A percentile compares a stretch with the other conserved stretches of the same genome.
phyloP scores from a whole-genome alignment of 1,139 yeast genomes.

The Schwanniomyces etchellsii region DNA sequence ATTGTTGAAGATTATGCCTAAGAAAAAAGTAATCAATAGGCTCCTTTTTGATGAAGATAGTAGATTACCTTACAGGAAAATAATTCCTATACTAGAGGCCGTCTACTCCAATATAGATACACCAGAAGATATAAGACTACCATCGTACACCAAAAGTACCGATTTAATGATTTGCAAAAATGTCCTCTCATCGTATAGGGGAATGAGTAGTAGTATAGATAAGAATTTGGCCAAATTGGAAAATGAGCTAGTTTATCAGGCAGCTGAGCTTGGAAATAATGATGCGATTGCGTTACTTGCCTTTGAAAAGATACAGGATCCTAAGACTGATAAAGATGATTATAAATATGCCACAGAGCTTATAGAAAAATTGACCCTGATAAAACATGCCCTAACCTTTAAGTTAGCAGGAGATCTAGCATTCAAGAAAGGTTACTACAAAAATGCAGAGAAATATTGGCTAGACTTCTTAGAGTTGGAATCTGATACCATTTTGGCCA shows the following conservation, averaged over 20 bases:
- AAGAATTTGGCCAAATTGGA: conserved; percentile 55
- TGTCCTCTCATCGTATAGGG: conserved; percentile 58
- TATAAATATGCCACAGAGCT: conserved; percentile 56
- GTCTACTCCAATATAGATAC: conserved; percentile 42
- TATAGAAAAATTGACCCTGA: conserved; percentile 53
- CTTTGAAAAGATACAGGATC: conserved; percentile 47
- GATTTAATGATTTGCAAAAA: conserved; percentile 68
- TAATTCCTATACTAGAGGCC: conserved; percentile 46
- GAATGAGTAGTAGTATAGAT: conserved; percentile 54
- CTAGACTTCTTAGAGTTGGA: conserved; percentile 51
- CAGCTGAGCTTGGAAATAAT: conserved; percentile 78
- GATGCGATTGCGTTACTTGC: conserved; percentile 75
- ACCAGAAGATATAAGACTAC: conserved; percentile 31
- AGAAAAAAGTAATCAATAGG: conserved; percentile 49
- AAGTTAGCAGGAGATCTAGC: conserved; percentile 75
- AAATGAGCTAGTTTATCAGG: conserved; percentile 65
- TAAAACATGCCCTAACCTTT: conserved; percentile 64
- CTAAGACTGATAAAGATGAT: conserved; percentile 44
- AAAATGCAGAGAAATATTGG: conserved; percentile 58
- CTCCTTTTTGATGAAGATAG: conserved; percentile 64
- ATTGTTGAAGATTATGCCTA: conserved; percentile 50
- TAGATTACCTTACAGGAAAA: conserved; percentile 45
- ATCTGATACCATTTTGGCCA: conserved; percentile 51
- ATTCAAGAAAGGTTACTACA: conserved; percentile 35
- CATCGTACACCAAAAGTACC: conserved; percentile 40